phyloP scores from a whole-genome alignment of 179 eudicot genomes.

The Drosera spatulata region DNA sequence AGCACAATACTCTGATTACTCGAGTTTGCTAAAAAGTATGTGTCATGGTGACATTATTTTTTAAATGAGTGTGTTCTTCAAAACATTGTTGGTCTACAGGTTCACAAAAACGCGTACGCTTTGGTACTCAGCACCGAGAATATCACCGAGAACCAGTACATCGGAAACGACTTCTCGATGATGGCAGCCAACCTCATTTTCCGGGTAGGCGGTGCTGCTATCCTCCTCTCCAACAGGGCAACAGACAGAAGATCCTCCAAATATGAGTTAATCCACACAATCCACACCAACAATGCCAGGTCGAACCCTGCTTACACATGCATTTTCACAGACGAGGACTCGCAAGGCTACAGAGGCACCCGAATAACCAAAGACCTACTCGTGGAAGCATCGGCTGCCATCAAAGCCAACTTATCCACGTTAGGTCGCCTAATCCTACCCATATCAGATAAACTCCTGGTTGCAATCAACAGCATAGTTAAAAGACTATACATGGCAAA shows the following conservation, averaged over 20 bases:
- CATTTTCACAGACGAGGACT: constrained; percentile 25
- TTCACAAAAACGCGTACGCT: constrained; percentile 24
- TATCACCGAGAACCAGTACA: constrained; percentile 18
- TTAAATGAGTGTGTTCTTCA: too few species aligned
- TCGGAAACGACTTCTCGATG: constrained; percentile 26
- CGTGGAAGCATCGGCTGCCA: constrained; percentile 14
- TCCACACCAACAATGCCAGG: constrained; percentile 18
- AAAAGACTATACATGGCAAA: too few species aligned
- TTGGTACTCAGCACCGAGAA: constrained; percentile 35
- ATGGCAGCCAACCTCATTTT: constrained; percentile 26
- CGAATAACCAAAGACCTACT: constrained; percentile 16
- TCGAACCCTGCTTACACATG: constrained; percentile 24
- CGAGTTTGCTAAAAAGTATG: too few species aligned
- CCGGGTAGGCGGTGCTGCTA: constrained; percentile 42
- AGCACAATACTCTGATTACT: too few species aligned
- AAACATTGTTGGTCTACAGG: constrained; percentile 14
- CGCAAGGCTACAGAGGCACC: constrained; percentile 15
- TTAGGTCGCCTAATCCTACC: too few species aligned
- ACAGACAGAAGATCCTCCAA: constrained; percentile 13
- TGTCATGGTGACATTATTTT: too few species aligned
- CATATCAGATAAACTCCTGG: too few species aligned
- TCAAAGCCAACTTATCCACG: constrained; percentile 16
- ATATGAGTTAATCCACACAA: constrained; percentile 19
- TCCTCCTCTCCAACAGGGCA: constrained; percentile 25
- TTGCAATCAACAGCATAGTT: too few species aligned